phyloP scores from a whole-genome alignment of 805 yeast genomes.

The Metschnikowia sp. region DNA sequence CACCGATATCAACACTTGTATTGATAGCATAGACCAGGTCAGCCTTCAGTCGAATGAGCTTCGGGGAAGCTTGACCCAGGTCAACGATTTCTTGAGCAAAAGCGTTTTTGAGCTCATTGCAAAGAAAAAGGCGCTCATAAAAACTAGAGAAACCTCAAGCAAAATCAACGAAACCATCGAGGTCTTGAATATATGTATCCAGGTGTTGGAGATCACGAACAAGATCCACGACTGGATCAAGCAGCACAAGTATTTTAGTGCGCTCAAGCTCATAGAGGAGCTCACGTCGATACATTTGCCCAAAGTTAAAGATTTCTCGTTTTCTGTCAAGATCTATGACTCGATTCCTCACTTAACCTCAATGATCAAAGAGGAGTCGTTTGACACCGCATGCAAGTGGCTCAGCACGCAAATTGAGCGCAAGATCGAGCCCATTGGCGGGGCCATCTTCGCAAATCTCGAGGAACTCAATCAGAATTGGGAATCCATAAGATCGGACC shows the following conservation, averaged over 20 bases:
- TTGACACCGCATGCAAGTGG: constrained; percentile 62
- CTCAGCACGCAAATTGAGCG: constrained; percentile 58
- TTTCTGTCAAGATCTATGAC: constrained; percentile 66
- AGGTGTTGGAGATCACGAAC: constrained; percentile 81
- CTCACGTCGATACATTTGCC: constrained; percentile 65
- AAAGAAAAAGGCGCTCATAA: constrained; percentile 56
- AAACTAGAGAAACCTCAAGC: constrained; percentile 57
- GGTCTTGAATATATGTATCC: constrained; percentile 68
- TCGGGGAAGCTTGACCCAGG: constrained; percentile 49
- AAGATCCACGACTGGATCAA: constrained; percentile 78
- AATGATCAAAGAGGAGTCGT: constrained; percentile 71
- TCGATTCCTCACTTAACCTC: constrained; percentile 75
- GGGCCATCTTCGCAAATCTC: constrained; percentile 51
- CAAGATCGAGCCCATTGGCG: constrained; percentile 59
- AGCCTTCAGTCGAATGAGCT: constrained; percentile 55
- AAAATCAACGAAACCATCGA: constrained; percentile 71
- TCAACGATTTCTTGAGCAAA: constrained; percentile 55
- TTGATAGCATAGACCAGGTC: constrained; percentile 60
- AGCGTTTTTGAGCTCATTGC: constrained; percentile 66
- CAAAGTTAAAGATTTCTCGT: constrained; percentile 69
- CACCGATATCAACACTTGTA: constrained; percentile 52
- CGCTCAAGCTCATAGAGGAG: constrained; percentile 77
- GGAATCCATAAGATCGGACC: constrained; percentile 45
- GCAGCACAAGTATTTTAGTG: constrained; percentile 75
- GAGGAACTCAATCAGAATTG: constrained; percentile 57